Base-by-base conservation (phyloP, 2,329 filamentous ascomycete species). In the Fusarium sp. region DNA sequence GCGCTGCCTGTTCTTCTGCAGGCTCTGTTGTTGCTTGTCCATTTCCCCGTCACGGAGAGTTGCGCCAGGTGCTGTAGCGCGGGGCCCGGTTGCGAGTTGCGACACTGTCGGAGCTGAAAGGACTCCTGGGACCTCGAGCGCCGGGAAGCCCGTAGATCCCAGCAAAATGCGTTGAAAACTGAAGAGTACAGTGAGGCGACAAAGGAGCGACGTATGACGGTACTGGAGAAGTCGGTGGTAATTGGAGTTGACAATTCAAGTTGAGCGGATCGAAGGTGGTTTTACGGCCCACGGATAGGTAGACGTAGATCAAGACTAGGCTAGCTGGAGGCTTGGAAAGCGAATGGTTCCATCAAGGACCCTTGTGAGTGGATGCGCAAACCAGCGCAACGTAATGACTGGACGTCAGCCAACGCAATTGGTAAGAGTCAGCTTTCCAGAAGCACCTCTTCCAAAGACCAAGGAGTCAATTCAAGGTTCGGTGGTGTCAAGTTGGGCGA, bases 1-100 rank as follows among this genome's bases (percentile, higher is more conserved):
- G 63, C 74, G 74, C 65, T 75, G 72, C 73, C 70, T 74, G 58
- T 69, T 72, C 69, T 75, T 75, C 61, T 75, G 74, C 62, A 75
- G 70, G 63, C 46, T 75, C 59, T 75, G 74, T 58, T 73, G 64
- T 75, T 75, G 74, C 62, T 73, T 73, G 61, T 75, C 74, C 74
- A 75, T 75, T 73, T 75, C 74, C 72, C 74, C 71, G 72, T 74
- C 64, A 74, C 58, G 62, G 65, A 47, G 56, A 55, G 62, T 58
- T 65, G 73, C 69, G 69, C 72, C 69, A 70, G 60, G 68, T 43
- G 27, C 24, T 41, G 34, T 62, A 63, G 69, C 73, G 73, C 69
- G 71, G 73, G 73, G 73, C 74, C 70, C 24, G 22, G 15, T 43
- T 53, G 22, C n/a, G 18, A 53, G 72, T 74, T 74, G 69, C 72